Base-by-base conservation (phyloP, 2,329 filamentous ascomycete genomes). In the Stemphylium beticola region DNA sequence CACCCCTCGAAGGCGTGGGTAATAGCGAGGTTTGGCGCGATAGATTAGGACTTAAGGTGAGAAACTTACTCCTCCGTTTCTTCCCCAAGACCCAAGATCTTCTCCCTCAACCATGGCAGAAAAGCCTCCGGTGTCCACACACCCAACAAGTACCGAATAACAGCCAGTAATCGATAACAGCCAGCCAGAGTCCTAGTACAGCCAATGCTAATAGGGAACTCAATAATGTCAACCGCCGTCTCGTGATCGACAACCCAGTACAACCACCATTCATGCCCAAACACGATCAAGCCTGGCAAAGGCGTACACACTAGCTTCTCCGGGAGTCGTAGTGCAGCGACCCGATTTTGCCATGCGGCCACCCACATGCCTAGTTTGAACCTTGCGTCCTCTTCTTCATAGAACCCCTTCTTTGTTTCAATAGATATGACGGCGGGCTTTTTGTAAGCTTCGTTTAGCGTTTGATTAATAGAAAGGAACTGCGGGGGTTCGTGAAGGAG, bases 121-220 rank as follows among this genome's bases (percentile, higher is more conserved):
- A 44, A 44, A 10, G 41, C 20, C n/a, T 33, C 24, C 15, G n/a
- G 41, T 44, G 17, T 14, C 41, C 29, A 33, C 29, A 44, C 11
- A 44, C 29, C 29, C 15, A 44, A 33, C 29, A 44, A 44, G 29
- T 44, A 44, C 41, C 29, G n/a, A 44, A 44, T 44, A 33, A 44
- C 29, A 44, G 41, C 37, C 18, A 39, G 9, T 5, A 39, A 39
- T 20, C 7, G 8, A 39, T 22, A 39, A 39, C 1, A 39, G 12
- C 41, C 29, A 44, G 41, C n/a, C 12, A 34, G 12, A 33, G 41
- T 44, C 41, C 41, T 44, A 7, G 11, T 44, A 9, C 29, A 33
- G n/a, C 41, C n/a, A 44, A 44, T 33, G 18, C 41, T 44, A n/a
- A 33, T 33, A 33, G 41, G 29, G 33, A 44, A 44, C n/a, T 33